A percentile compares a stretch with the other conserved stretches of the same genome.
phyloP scores from a whole-genome alignment of 2,329 filamentous ascomycete genomes.

The Teratosphaeria viscida region DNA sequence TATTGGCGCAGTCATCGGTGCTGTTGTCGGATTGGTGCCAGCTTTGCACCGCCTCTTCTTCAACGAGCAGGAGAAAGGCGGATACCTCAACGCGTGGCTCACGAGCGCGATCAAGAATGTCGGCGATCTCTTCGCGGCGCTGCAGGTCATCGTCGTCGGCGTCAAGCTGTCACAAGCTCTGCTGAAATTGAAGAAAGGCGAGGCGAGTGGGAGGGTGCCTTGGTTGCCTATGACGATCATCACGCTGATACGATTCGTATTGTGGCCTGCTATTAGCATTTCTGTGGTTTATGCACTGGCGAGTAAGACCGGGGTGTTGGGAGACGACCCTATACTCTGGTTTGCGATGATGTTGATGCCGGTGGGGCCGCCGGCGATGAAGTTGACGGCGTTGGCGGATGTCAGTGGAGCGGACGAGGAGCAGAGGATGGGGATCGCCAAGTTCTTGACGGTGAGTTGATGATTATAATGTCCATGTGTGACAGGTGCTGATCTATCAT shows the following conservation, averaged over 20 bases:
- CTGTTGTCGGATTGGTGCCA: constrained; percentile 50
- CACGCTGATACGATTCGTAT: constrained; percentile 45
- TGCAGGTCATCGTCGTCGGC: constrained; percentile 57
- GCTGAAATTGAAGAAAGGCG: constrained; percentile 34
- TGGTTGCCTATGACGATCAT: constrained; percentile 45
- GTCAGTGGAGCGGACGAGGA: constrained; percentile 35
- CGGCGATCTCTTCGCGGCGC: constrained; percentile 52
- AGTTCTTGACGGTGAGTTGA: constrained; percentile 38
- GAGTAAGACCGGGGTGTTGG: constrained; percentile 41
- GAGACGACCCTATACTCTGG: constrained; percentile 54
- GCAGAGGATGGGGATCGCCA: constrained; percentile 45
- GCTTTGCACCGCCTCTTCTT: constrained; percentile 54
- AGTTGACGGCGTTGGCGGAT: constrained; percentile 42
- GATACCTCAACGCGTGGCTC: constrained; percentile 57
- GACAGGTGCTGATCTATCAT: neutral
- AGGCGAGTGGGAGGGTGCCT: constrained; percentile 35
- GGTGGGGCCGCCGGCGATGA: constrained; percentile 45
- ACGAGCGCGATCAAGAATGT: constrained; percentile 52
- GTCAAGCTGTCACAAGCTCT: constrained; percentile 52
- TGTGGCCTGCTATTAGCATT: constrained; percentile 48
- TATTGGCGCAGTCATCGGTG: constrained; percentile 49
- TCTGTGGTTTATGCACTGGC: constrained; percentile 46
- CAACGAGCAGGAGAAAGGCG: constrained; percentile 44
- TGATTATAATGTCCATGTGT: neutral
- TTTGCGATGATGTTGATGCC: constrained; percentile 54